Conservation (phyloP, 2,329 filamentous ascomycete species). For the Calonectria hawksworthii region DNA sequence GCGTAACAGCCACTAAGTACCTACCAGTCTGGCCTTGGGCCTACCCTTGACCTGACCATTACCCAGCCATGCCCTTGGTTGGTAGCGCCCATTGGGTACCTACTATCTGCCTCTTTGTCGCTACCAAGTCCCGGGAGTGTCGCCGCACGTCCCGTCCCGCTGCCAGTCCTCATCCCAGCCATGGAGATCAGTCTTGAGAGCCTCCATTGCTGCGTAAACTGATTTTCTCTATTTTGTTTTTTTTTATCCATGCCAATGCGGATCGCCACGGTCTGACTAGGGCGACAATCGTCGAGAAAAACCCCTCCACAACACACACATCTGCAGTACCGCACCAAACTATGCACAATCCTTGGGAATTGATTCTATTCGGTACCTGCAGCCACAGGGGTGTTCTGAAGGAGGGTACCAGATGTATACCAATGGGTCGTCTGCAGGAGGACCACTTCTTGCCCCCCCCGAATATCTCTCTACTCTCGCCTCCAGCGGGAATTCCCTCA, state of each 20-base stretch:
- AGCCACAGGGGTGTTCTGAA: slow-evolving; percentile 11
- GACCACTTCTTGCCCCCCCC: slow-evolving; percentile 6
- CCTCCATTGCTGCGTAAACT: not conserved
- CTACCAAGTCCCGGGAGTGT: not conserved
- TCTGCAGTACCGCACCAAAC: not conserved
- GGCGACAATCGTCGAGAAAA: not conserved
- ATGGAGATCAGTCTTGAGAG: not conserved
- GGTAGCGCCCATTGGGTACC: not conserved
- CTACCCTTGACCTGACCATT: not conserved
- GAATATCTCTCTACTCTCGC: not conserved
- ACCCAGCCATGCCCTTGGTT: not conserved
- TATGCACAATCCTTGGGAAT: slow-evolving; percentile 1
- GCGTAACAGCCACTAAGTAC: not conserved
- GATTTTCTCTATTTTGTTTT: not conserved
- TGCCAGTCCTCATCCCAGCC: not conserved
- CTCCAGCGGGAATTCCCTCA: slow-evolving; percentile 24
- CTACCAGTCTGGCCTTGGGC: not conserved
- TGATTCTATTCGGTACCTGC: slow-evolving; percentile 24
- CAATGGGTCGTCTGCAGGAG: not conserved
- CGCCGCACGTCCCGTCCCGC: slow-evolving; percentile 25
- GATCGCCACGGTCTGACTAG: not conserved
- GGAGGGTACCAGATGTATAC: not conserved
- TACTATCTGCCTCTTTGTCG: not conserved
- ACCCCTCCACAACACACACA: not conserved
- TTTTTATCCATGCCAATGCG: not conserved